Evolutionary conservation across 192 early-diverging fungal species (phyloP).

Genomic region (Endogone sp.): DNA sequence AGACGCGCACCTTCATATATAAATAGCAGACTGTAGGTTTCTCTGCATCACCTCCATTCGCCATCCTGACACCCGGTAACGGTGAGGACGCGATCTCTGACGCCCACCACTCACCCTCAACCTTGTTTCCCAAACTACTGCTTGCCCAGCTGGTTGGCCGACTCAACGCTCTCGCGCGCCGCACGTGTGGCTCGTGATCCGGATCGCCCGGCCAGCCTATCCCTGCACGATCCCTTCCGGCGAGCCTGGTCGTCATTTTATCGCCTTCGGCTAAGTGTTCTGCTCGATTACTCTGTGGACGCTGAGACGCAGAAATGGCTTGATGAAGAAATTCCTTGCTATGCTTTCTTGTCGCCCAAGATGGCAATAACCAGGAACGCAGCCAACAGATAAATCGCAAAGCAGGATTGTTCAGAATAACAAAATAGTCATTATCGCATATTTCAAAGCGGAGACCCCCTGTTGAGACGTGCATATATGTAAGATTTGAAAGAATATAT

Average conservation of each 20-base stretch:
- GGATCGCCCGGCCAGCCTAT: background rate
- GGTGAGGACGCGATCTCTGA: too few species aligned
- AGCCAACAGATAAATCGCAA: background rate
- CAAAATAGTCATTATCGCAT: constrained; percentile 16
- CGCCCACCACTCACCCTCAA: background rate
- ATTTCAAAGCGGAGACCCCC: constrained; percentile 31
- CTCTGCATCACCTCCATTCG: background rate
- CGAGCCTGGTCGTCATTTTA: background rate
- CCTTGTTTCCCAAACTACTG: background rate
- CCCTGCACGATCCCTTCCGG: background rate
- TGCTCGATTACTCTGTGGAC: background rate
- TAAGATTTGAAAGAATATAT: background rate
- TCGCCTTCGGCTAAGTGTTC: background rate
- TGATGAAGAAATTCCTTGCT: background rate
- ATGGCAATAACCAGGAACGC: background rate
- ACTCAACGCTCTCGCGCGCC: background rate
- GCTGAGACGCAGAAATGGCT: background rate
- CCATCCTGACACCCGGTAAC: too few species aligned
- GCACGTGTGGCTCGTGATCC: background rate
- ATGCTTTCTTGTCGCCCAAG: constrained; percentile 1
- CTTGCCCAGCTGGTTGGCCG: background rate
- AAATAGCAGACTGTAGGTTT: background rate
- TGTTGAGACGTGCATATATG: background rate
- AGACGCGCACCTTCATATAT: background rate
- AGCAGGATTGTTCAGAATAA: constrained; percentile 11